Conservation (phyloP, 1,284 basidiomycete species). For the Ganoderma lucidum region DNA sequence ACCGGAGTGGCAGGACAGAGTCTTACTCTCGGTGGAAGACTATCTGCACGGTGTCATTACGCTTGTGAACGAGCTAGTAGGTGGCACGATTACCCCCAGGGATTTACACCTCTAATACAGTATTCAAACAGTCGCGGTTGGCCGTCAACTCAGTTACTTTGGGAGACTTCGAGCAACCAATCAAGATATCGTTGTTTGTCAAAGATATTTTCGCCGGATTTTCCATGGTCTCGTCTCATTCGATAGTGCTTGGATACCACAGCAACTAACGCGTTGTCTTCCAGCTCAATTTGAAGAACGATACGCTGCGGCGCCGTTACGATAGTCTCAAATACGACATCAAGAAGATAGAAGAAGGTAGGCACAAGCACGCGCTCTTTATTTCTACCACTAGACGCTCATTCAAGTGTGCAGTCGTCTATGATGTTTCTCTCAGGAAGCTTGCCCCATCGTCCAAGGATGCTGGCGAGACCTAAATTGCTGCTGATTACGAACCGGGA, state of each 20-base stretch:
- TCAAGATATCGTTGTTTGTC: slow-evolving; percentile 82
- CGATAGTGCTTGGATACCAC: background rate
- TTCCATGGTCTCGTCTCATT: slow-evolving; percentile 64
- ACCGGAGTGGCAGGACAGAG: slow-evolving; percentile 73
- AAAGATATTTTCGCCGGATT: slow-evolving; percentile 87
- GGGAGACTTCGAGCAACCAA: slow-evolving; percentile 82
- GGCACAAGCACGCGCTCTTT: slow-evolving; percentile 1
- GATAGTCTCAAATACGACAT: slow-evolving; percentile 89
- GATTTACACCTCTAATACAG: background rate
- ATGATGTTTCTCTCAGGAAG: slow-evolving; percentile 83
- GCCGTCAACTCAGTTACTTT: slow-evolving; percentile 86
- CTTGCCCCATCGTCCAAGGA: slow-evolving; percentile 48
- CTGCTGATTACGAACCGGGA: background rate
- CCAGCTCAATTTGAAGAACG: slow-evolving; percentile 91
- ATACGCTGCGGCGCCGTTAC: slow-evolving; percentile 78
- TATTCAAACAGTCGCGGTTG: slow-evolving; percentile 68
- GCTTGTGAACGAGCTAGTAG: slow-evolving; percentile 80
- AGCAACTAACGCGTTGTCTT: background rate
- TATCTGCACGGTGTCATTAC: slow-evolving; percentile 87
- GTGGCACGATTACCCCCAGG: background rate
- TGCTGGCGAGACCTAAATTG: background rate
- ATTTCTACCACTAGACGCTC: background rate
- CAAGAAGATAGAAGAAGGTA: slow-evolving; percentile 91
- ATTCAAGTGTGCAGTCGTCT: slow-evolving; percentile 66
- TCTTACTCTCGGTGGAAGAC: slow-evolving; percentile 78